phyloP scores from a whole-genome alignment of 192 early-diverging fungal species.

The Entophlyctis helioformis region DNA sequence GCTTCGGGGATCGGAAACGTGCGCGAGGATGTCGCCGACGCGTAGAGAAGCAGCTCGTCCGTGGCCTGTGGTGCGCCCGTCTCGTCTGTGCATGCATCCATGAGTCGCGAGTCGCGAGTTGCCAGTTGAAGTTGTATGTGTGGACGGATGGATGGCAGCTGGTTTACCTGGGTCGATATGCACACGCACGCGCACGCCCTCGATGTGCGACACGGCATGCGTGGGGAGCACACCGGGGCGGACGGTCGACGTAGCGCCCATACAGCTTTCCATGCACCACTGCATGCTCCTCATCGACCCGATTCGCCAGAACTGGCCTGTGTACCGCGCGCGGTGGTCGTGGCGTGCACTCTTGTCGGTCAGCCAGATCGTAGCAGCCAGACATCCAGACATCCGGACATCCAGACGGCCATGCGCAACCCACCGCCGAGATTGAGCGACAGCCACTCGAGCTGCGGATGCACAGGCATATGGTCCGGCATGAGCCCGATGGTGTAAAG shows the following conservation, averaged over 20 bases:
- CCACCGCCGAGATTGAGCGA: too few species aligned
- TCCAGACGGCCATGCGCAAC: too few species aligned
- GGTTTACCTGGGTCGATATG: slow-evolving; percentile 10
- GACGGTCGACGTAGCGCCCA: slow-evolving; percentile 9
- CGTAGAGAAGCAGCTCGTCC: slow-evolving; percentile 24
- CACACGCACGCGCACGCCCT: slow-evolving; percentile 15
- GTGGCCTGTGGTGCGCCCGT: slow-evolving; percentile 12
- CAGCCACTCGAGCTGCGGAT: too few species aligned
- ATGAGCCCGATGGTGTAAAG: slow-evolving; percentile 55
- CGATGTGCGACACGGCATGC: slow-evolving; percentile 4
- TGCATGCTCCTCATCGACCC: slow-evolving; percentile 34
- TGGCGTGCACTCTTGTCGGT: not conserved
- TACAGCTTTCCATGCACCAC: slow-evolving; percentile 51
- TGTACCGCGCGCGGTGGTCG: not conserved
- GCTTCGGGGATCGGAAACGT: slow-evolving; percentile 66
- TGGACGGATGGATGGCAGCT: not conserved
- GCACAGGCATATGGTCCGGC: slow-evolving; percentile 20
- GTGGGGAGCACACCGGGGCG: slow-evolving; percentile 17
- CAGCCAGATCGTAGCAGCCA: slow-evolving; percentile 16
- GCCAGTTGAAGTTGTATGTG: slow-evolving; percentile 16
- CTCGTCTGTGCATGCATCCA: not conserved
- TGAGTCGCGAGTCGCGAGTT: slow-evolving; percentile 1
- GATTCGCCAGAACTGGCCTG: slow-evolving; percentile 28
- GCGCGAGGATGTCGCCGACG: slow-evolving; percentile 1
- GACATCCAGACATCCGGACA: too few species aligned